Evolutionary conservation across 768 basidiomycete species (phyloP).

Genomic region (Psilocybe cyanescens): DNA sequence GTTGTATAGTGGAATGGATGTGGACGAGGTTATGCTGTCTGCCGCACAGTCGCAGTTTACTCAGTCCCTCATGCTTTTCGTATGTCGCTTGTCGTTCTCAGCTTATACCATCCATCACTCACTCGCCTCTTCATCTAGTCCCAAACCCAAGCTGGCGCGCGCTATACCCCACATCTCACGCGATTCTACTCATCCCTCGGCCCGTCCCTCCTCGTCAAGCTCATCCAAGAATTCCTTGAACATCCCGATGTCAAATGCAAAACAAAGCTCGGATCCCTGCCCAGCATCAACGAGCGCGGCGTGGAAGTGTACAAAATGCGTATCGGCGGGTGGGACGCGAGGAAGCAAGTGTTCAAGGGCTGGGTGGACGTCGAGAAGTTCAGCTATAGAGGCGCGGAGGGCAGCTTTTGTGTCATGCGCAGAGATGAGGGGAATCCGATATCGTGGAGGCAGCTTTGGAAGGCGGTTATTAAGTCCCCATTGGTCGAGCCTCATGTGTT

Average conservation of each 20-base stretch:
- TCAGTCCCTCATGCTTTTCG: conserved; percentile 80
- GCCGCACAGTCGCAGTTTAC: conserved; percentile 75
- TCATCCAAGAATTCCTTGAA: conserved; percentile 59
- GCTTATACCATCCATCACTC: not conserved
- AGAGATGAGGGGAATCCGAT: conserved; percentile 79
- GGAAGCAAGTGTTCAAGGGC: conserved; percentile 71
- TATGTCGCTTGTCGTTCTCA: conserved; percentile 39
- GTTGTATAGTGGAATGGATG: conserved; percentile 42
- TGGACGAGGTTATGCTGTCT: conserved; percentile 63
- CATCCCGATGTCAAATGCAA: conserved; percentile 50
- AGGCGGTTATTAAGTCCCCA: conserved; percentile 54
- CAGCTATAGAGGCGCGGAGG: conserved; percentile 45
- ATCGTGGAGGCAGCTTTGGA: conserved; percentile 81
- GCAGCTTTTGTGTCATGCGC: conserved; percentile 73
- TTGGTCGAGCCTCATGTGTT: conserved; percentile 63
- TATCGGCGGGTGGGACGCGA: conserved; percentile 70
- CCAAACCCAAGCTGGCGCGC: conserved; percentile 76
- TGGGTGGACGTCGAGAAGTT: conserved; percentile 76
- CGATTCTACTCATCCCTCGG: conserved; percentile 75
- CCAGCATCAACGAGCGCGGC: conserved; percentile 15
- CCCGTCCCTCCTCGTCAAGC: conserved; percentile 53
- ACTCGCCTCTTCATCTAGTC: conserved; percentile 50
- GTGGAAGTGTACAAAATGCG: conserved; percentile 43
- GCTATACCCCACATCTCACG: conserved; percentile 77
- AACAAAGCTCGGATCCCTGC: conserved; percentile 13